Conservation (phyloP, 805 yeast species). For the Lachancea thermotolerans region DNA sequence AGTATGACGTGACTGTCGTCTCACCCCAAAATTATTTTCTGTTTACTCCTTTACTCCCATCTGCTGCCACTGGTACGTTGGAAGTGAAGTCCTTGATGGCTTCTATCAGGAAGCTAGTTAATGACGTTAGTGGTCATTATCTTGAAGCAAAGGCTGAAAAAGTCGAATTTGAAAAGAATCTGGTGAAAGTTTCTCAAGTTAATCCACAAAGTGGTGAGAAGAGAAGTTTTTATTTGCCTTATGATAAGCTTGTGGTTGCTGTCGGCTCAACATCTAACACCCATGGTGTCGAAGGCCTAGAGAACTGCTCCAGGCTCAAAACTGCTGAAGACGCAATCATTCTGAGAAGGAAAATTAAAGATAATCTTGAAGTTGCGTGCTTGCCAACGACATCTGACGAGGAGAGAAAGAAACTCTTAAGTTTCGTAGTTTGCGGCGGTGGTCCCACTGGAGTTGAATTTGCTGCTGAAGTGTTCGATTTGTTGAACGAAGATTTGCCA, state of each 20-base stretch:
- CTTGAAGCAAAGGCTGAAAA: slow-evolving; percentile 57
- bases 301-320: slow-evolving; percentile 54
- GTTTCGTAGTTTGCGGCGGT: slow-evolving; percentile 67
- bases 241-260: slow-evolving; percentile 61
- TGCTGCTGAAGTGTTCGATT: slow-evolving; percentile 64
- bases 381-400: slow-evolving; percentile 58
- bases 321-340: slow-evolving; percentile 59
- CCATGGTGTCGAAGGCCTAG: slow-evolving; percentile 65
- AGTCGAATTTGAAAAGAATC: slow-evolving; percentile 47
- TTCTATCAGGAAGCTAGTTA: slow-evolving; percentile 52
- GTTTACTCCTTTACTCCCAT: slow-evolving; percentile 63
- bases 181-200: slow-evolving; percentile 48
- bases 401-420: slow-evolving; percentile 52
- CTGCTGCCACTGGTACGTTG: slow-evolving; percentile 65
- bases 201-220: slow-evolving; percentile 37
- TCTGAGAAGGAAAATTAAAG: slow-evolving; percentile 48
- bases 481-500: slow-evolving; percentile 57
- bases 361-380: slow-evolving; percentile 53
- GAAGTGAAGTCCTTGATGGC: slow-evolving; percentile 59
- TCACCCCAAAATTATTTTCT: slow-evolving; percentile 65
- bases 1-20: slow-evolving; percentile 58
- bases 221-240: slow-evolving; percentile 54
- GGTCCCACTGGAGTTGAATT: slow-evolving; percentile 73
- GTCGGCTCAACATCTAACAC: slow-evolving; percentile 65
- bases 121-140: slow-evolving; percentile 50